Percentiles rank a stretch among this genome's conserved stretches.
These are phyloP conservation scores for Mantamonas sphyraenae DNA, from an alignment of 78 protist species.

Conservation along the genomic window DNA sequence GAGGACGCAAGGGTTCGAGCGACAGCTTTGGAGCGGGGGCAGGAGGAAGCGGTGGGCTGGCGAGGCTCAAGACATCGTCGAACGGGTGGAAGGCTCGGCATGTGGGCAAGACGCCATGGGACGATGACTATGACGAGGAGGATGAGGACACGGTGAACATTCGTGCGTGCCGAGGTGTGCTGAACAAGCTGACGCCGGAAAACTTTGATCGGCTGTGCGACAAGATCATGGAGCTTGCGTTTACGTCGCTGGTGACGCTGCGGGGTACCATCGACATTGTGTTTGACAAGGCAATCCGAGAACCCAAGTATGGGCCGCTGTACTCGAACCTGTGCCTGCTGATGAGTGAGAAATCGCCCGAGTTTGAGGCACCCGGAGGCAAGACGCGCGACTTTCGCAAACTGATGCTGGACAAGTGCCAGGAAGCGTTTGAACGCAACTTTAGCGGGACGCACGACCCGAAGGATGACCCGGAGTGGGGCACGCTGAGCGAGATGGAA, in stretches of 20 bases:
- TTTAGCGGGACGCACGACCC: background rate
- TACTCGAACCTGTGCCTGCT: background rate
- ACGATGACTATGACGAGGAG: no score
- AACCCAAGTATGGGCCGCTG: background rate
- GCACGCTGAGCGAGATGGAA: background rate
- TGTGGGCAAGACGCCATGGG: no score
- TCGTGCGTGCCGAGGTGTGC: background rate
- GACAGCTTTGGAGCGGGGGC: no score
- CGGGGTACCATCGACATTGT: background rate
- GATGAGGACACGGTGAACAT: background rate
- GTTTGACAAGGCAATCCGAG: constrained; percentile 9
- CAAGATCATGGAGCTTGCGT: background rate
- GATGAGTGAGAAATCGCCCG: no score
- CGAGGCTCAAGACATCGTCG: no score
- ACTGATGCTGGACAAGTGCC: background rate
- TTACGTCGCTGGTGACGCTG: background rate
- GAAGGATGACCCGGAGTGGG: background rate
- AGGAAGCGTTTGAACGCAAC: background rate
- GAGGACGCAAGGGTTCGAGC: no score
- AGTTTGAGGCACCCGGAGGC: background rate
- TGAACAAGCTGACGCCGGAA: constrained; percentile 23
- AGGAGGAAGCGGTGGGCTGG: no score
- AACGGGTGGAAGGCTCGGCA: no score
- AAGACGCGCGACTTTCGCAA: background rate
- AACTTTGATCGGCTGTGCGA: constrained; percentile 5